Percentiles rank a stretch among this genome's conserved stretches.
Conservation (phyloP, 257 asterid genomes). For the Penstemon eatonii region DNA sequence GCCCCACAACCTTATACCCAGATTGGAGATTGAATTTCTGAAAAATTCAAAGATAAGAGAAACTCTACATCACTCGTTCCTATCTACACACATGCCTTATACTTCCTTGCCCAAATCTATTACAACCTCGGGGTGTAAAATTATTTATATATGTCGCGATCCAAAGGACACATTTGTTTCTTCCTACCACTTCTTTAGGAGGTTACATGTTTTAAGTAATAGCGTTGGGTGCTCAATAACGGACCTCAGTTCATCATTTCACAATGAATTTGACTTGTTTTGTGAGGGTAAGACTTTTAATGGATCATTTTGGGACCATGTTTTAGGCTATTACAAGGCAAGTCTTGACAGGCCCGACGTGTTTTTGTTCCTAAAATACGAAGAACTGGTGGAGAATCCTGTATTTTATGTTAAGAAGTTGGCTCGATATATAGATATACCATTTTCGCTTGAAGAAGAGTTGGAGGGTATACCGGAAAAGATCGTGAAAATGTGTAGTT, state of each 20-base stretch:
- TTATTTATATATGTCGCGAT: constrained; percentile 27
- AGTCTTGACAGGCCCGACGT: background rate
- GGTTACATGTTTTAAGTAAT: background rate
- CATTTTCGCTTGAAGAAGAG: constrained; percentile 30
- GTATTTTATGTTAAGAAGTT: constrained; percentile 8
- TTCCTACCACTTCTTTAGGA: constrained; percentile 6
- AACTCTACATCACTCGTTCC: background rate
- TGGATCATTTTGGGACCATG: constrained; percentile 36
- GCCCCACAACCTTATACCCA: background rate
- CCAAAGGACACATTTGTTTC: constrained; percentile 32
- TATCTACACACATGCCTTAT: background rate
- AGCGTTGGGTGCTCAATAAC: too few relatives aligned
- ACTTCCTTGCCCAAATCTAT: constrained; percentile 13
- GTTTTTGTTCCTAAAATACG: constrained; percentile 32
- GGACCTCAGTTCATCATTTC: background rate
- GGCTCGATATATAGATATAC: constrained; percentile 22
- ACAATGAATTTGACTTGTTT: background rate
- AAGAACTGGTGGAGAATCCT: constrained; percentile 21
- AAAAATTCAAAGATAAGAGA: background rate
- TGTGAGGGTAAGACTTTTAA: constrained; percentile 15
- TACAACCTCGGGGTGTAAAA: constrained; percentile 4
- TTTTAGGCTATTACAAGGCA: constrained; percentile 22
- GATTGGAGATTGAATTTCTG: background rate
- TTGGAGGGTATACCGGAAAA: constrained; percentile 15
- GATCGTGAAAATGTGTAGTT: constrained; percentile 20